A percentile compares a stretch with the other conserved stretches of the same genome.
Conservation (phyloP, 305 asterid genomes). For the Fraxinus xanthoxyloides region DNA sequence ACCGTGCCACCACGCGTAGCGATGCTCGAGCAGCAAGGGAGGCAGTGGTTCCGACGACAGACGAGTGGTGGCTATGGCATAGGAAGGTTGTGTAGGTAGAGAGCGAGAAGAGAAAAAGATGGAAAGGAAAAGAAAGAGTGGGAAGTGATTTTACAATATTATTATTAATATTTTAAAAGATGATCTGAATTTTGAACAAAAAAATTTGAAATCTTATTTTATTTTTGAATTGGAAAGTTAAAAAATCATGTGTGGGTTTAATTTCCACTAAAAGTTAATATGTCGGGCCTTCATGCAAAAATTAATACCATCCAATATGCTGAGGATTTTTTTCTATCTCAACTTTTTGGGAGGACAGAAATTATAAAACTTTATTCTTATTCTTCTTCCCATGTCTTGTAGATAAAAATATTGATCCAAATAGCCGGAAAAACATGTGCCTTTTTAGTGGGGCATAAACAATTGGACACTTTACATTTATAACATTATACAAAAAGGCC, state of each 20-base stretch:
- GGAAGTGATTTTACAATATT: neutral
- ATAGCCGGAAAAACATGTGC: neutral
- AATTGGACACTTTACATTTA: neutral
- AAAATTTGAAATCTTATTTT: neutral
- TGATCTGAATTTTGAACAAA: neutral
- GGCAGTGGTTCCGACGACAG: no score
- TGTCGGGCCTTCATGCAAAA: neutral
- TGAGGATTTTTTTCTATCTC: neutral
- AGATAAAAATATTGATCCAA: neutral
- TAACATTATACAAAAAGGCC: neutral
- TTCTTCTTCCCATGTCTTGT: slow-evolving; percentile 9
- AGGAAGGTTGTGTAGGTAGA: no score
- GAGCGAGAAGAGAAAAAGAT: no score
- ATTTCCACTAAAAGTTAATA: neutral
- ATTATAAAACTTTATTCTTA: slow-evolving; percentile 28
- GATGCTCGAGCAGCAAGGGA: no score
- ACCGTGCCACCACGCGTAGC: no score
- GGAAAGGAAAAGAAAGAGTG: no score
- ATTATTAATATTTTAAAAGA: no score
- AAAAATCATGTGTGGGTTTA: neutral
- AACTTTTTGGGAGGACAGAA: neutral
- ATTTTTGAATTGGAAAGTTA: neutral
- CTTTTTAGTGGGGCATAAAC: neutral
- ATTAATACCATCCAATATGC: neutral
- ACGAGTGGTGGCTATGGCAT: no score